A percentile compares a stretch with the other conserved stretches of the same genome.
These are phyloP conservation scores for Aegilops sharonensis DNA, from an alignment of 176 grass and related monocot genomes.

Conservation along the genomic window DNA sequence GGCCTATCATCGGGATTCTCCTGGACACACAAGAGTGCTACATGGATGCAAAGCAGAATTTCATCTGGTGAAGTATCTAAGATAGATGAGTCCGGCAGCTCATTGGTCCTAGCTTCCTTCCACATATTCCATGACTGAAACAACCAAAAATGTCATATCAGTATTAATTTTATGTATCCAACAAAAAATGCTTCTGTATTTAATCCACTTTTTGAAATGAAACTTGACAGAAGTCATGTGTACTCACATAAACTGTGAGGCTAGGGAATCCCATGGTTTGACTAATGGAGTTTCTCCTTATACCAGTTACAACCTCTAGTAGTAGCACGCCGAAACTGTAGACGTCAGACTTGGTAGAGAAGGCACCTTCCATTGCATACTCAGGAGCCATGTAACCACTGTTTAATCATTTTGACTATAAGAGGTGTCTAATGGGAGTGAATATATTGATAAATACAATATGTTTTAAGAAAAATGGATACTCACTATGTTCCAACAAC, in stretches of 20 bases:
- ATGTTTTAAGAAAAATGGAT: neutral
- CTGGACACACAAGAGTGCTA: constrained; percentile 46
- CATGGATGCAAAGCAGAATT: constrained; percentile 31
- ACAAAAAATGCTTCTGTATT: neutral
- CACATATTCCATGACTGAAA: constrained; percentile 51
- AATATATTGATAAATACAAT: too few relatives aligned
- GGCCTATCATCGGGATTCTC: constrained; percentile 46
- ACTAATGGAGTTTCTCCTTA: constrained; percentile 29
- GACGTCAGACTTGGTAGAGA: constrained; percentile 50
- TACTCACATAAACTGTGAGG: constrained; percentile 44
- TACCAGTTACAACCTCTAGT: constrained; percentile 40
- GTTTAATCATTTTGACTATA: neutral
- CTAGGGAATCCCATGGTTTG: constrained; percentile 22
- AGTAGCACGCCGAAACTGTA: constrained; percentile 55
- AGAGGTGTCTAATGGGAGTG: neutral
- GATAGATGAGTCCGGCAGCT: constrained; percentile 35
- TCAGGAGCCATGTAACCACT: constrained; percentile 68
- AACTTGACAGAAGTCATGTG: neutral
- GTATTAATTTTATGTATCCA: neutral
- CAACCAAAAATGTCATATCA: neutral
- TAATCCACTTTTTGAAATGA: neutral
- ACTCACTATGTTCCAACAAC: constrained; percentile 64
- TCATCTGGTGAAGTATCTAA: neutral
- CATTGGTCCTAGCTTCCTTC: constrained; percentile 22
- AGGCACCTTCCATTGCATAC: constrained; percentile 57